Base-by-base conservation (phyloP, 2,329 filamentous ascomycete species). In the Monosporascus sp. region DNA sequence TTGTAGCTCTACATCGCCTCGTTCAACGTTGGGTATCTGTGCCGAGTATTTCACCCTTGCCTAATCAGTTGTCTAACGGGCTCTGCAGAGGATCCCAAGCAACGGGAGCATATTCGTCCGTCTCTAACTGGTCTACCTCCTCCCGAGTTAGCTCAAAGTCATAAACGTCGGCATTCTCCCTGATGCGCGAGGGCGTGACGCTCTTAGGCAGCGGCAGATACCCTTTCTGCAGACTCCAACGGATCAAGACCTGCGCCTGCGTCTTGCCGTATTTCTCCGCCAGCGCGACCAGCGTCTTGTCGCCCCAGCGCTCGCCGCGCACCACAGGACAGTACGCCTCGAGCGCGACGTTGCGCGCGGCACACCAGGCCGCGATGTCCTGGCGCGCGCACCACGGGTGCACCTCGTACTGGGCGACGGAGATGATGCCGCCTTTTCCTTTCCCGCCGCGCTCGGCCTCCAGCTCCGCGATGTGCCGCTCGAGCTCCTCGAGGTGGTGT, bases 351-450 rank as follows among this genome's bases (percentile, higher is more conserved):
- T 78, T 77, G 19, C 83, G 77, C 68, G 85, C 77, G 58, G 77
- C 70, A 62, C 88, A 88, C 91, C 91, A 97, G 47, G 81, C 74
- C 8, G 86, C 84, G 56, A 97, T 90, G 64, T 96, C 91, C 22
- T 78, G 74, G n/a, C 91, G 79, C 8, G 85, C 78, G 43, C 91
- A 82, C 91, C 91, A 97, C 1, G 92, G 92, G 70, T 97, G 92
- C 11, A 97, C 74, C 72, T 97, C 92, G 71, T 88, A 91, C 72
- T 96, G 92, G 41, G 90, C 91, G 38, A 96, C 88, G 56, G 86
- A 88, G 64, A 96, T 80, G 41, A 89, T 75, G 24, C 89, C 89
- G 45, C 82, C 85, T 60, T 83, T 85, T 9, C 85, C 86, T 53
- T 75, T 72, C 1, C 82, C 83, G 46, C 84, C 78, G 44, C 80